Evolutionary conservation across 2,329 filamentous ascomycete species (phyloP), one percentile per base, ranked within the genome.

Genomic region (Sphaerulina musiva): DNA sequence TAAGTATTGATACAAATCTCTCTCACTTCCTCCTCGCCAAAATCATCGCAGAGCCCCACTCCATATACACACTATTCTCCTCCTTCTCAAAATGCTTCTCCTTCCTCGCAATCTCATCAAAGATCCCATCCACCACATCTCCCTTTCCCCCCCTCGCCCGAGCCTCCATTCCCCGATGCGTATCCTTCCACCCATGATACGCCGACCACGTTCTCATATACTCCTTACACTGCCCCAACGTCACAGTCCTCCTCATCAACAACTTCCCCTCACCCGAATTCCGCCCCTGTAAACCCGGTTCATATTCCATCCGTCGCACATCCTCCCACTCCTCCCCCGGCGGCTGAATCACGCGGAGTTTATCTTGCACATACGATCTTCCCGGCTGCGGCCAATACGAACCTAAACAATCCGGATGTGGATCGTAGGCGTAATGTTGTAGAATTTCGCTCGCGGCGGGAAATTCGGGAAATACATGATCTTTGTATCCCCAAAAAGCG

Each of bases 401-500:
- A 0, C 79, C 80, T 72, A 86, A 70, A 32, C 75, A 59, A 0
- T 76, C 72, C 32, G 78, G 74, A 12, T 72, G 65, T 12, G 55
- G 53, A 6, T 74, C 77, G 69, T 84, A 84, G 55, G 77, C 74
- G 59, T 80, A 85, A 29, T 71, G 68, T 62, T 80, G 71, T 63
- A 84, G 73, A 23, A 85, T 73, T 43, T 66, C 64, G 23, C 78
- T 82, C 12, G 80, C 80, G 34, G 64, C 62, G 6, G 78, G 75
- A 59, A 75, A 75, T 20, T 79, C 76, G 12, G 82, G 68, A 48
- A 86, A 75, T 34, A 82, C 72, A 63, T 80, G 81, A 68, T 86
- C 83, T 62, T 80, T 82, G 68, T 86, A 86, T 1, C 81, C 82
- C 80, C 79, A 85, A 64, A 83, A 82, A 0, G 81, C 81, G n/a